Evolutionary conservation across 306 rosid species (phyloP), one percentile per base, ranked within the genome.

Genomic region (Castanea crenata): DNA sequence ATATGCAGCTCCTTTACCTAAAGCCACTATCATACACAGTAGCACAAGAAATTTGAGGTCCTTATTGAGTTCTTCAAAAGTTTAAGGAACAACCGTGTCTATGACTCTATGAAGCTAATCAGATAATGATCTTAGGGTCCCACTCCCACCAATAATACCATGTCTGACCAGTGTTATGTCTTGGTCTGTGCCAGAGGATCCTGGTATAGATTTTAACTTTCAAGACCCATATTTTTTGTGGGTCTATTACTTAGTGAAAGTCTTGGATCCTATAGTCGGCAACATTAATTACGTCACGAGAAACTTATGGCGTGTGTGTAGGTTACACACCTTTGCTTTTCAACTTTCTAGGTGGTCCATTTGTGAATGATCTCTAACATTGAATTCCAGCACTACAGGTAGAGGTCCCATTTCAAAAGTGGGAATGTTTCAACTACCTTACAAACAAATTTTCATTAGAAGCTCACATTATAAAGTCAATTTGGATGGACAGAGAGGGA

Each of bases 41-140:
- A 10, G 74, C 56, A 16, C 72, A 29, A 51, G 51, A 71, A 41
- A 49, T 20, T 31, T 38, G 0, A 65, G 3, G 35, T 31, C 14
- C 38, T 21, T 52, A 55, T 81, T 44, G 29, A 6, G 61, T 58
- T 74, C 32, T 29, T 23, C 54, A 49, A 49, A 49, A 49, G 54
- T 49, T 49, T 49, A 12, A 61, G 51, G 72, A 54, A 27, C 25
- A 27, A 55, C 59, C 55, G 54, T 76, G 78, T 23, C 35, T 7
- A 6, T 20, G 44, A 25, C 74, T 23, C 35, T 7, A 6, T 20
- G 44, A n/a, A 54, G 55, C 4, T 32, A 3, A 21, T 54, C 25
- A 1, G 82, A 73, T 78, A 76, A 21, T 23, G 76, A 74, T 74
- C 73, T 32, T 32, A 52, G 51, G 82, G 61, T 29, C 73, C 86